phyloP scores from a whole-genome alignment of 2,329 filamentous ascomycete genomes.

The Arthroderma sp. region DNA sequence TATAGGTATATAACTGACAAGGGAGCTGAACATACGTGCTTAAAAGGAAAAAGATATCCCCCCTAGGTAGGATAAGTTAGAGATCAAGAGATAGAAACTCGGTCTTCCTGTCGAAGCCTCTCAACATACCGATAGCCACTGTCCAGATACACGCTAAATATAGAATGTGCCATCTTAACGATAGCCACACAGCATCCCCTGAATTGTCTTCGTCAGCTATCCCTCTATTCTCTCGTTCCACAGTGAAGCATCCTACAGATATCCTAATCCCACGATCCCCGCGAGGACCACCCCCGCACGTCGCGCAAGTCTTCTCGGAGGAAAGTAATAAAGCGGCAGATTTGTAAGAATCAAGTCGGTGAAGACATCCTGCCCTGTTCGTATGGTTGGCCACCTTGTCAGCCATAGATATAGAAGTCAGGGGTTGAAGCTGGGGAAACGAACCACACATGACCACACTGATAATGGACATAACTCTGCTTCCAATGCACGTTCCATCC shows the following conservation, averaged over 20 bases:
- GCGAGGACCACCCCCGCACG: slow-evolving; percentile 32
- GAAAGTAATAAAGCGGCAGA: slow-evolving; percentile 4
- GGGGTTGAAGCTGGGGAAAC: neutral
- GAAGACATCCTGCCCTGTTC: slow-evolving; percentile 1
- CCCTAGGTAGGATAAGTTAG: slow-evolving; percentile 9
- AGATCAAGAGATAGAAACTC: neutral
- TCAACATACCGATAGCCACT: slow-evolving; percentile 26
- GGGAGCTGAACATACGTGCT: slow-evolving; percentile 14
- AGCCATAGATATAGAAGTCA: neutral
- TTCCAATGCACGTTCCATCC: neutral
- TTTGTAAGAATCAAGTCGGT: neutral
- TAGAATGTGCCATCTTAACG: slow-evolving; percentile 31
- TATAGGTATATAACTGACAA: too few relatives aligned
- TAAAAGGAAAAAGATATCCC: slow-evolving; percentile 14
- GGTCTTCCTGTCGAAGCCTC: neutral
- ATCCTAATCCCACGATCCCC: slow-evolving; percentile 34
- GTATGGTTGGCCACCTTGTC: neutral
- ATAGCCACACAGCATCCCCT: slow-evolving; percentile 33
- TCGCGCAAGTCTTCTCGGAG: slow-evolving; percentile 13
- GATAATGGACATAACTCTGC: neutral
- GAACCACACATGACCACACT: slow-evolving; percentile 2
- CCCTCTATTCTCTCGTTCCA: neutral
- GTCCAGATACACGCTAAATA: slow-evolving; percentile 21
- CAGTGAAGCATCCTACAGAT: slow-evolving; percentile 24
- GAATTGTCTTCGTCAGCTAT: neutral